These are phyloP conservation scores for Dactylis glomerata DNA, from an alignment of 176 grass and related monocot genomes.

Conservation along the genomic window DNA sequence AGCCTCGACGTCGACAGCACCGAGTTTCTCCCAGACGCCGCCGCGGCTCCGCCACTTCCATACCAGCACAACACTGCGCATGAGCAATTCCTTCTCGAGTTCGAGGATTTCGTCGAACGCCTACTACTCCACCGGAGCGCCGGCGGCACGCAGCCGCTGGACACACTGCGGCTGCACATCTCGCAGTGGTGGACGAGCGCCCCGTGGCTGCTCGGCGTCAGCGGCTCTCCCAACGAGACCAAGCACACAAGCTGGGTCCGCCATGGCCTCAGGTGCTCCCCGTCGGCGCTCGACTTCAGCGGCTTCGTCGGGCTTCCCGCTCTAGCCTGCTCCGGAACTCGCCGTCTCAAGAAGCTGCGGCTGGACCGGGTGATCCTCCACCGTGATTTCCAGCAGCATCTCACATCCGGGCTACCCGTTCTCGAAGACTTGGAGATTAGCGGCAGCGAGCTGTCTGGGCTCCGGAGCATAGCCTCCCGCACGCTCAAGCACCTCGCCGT, in stretches of 20 bases:
- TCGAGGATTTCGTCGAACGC: constrained; percentile 2
- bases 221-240: background rate
- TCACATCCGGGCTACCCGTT: background rate
- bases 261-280: background rate
- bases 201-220: background rate
- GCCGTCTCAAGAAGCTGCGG: background rate
- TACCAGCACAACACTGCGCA: background rate
- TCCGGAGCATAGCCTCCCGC: background rate
- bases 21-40: background rate
- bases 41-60: background rate
- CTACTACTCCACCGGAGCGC: background rate
- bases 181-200: background rate
- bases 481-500: background rate
- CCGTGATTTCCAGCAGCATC: background rate
- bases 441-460: background rate
- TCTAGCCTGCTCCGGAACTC: background rate
- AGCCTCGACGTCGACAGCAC: background rate
- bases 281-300: background rate
- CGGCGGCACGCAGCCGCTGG: background rate
- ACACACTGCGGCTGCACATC: background rate
- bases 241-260: background rate
- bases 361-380: background rate
- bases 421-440: background rate
- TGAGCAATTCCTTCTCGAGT: background rate
- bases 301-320: background rate